Evolutionary conservation across 2,329 filamentous ascomycete genomes (phyloP), one percentile per base, ranked within the genome.

Genomic region (Aureobasidium lini): DNA sequence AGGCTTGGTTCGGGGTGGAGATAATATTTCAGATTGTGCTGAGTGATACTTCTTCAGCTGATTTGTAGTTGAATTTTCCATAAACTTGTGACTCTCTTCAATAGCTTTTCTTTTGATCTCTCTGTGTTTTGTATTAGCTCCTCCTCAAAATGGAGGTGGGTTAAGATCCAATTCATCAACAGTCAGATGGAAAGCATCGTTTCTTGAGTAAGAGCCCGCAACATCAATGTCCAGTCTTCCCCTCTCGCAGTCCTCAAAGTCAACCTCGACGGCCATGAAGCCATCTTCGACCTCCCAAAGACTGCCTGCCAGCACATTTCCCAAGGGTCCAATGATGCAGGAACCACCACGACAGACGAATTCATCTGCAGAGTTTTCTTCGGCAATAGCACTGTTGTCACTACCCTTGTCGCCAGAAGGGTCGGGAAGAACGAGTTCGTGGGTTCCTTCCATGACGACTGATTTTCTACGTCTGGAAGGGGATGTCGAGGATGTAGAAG

Each of bases 231-330:
- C 91, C 64, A 96, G 71, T 56, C 90, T 78, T 0, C 91, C 92
- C 9, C 89, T 80, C 64, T 91, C 83, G 66, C 92, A 96, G 65
- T 96, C 90, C 49, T 95, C 88, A 67, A 96, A 87, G 68, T 96
- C 90, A 3, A 92, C 86, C 64, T 94, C 89, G 0, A 83, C 79
- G 36, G 82, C 82, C 54, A 91, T 74, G 32, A 96, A 71, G 0
- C 84, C 82, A 59, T 86, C 76, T 57, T 92, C 86, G 47, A 77
- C 73, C 61, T 95, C 89, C 91, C 91, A 96, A 61, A 94, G 77
- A 0, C 92, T 92, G 0, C 88, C 90, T 1, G 84, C 84, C 1
- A 96, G 73, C 0, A 93, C 84, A n/a, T 92, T 83, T 0, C 92
- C 93, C 43, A 87, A 78, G 0, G 92, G 91, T 9, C 83, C 86